Conservation (phyloP, 352 stramenopile species). For the Thalassiosira ordinaria region DNA sequence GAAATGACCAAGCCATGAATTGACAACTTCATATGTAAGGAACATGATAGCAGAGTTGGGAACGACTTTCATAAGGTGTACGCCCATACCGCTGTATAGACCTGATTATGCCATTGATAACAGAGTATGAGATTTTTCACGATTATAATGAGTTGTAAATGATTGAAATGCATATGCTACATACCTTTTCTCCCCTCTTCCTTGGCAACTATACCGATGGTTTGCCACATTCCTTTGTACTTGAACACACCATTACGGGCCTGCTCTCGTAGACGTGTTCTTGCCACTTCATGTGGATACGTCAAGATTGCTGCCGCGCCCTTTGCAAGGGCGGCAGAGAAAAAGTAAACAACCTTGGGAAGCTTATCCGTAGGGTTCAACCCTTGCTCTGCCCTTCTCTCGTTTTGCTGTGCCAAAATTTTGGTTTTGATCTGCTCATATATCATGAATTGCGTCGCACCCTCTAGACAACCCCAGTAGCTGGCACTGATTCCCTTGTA, state of each 20-base stretch:
- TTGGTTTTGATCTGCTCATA: conserved; percentile 95
- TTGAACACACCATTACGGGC: conserved; percentile 86
- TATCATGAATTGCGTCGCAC: conserved; percentile 95
- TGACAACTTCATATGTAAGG: conserved; percentile 89
- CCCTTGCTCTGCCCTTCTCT: conserved; percentile 53
- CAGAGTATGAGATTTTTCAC: too few species aligned
- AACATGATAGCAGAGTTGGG: conserved; percentile 99
- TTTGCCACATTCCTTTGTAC: conserved; percentile 89
- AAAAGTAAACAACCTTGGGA: conserved; percentile 84
- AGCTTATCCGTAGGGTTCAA: conserved; percentile 68
- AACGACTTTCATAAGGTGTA: conserved; percentile 97
- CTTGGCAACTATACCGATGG: conserved; percentile 80
- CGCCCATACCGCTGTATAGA: conserved; percentile 95
- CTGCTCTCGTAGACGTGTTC: conserved; percentile 95
- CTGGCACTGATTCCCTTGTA: conserved; percentile 96
- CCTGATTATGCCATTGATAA: too few species aligned
- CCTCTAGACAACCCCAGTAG: conserved; percentile 98
- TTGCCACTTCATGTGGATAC: conserved; percentile 98
- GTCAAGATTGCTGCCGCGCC: conserved; percentile 91
- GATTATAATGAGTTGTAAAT: too few species aligned
- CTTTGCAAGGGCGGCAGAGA: conserved; percentile 89
- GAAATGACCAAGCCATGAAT: conserved; percentile 69
- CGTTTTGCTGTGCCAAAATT: conserved; percentile 77
- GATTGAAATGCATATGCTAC: too few species aligned
- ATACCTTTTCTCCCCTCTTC: conserved; percentile 83